These are phyloP conservation scores for Chlorella sp. DNA, from an alignment of 139 green algal species.

Conservation along the genomic window DNA sequence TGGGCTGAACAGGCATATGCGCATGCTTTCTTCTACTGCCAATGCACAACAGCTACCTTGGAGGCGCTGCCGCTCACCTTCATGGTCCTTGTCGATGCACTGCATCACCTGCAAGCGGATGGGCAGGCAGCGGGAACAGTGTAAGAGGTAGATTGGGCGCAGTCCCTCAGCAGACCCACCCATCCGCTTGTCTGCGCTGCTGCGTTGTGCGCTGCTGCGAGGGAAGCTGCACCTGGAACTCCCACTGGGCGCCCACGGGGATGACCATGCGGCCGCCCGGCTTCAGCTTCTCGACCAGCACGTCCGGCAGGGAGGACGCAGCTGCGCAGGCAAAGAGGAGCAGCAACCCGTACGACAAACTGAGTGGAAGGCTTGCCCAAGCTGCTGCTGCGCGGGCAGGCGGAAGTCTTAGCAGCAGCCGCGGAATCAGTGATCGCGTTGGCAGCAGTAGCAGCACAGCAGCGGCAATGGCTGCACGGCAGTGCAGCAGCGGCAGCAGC, in stretches of 20 bases:
- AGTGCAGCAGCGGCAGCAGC: not conserved
- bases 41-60: no score
- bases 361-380: not conserved
- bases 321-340: conserved; percentile 56
- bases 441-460: not conserved
- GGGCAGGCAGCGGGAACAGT: no score
- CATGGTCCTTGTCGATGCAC: conserved; percentile 36
- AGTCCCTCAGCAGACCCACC: no score
- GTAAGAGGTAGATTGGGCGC: no score
- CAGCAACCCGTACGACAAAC: not conserved
- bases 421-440: not conserved
- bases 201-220: not conserved
- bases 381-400: no score
- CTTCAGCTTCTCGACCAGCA: conserved; percentile 64
- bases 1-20: no score
- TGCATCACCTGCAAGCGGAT: conserved; percentile 34
- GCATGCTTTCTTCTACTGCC: no score
- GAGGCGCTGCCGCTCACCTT: not conserved
- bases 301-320: conserved; percentile 71
- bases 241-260: conserved; percentile 39
- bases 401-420: no score
- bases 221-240: not conserved
- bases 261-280: conserved; percentile 60
- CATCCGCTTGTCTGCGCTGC: not conserved
- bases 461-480: not conserved